These are phyloP conservation scores for Fraxinus pennsylvanica DNA, from an alignment of 257 asterid genomes.

Conservation along the genomic window DNA sequence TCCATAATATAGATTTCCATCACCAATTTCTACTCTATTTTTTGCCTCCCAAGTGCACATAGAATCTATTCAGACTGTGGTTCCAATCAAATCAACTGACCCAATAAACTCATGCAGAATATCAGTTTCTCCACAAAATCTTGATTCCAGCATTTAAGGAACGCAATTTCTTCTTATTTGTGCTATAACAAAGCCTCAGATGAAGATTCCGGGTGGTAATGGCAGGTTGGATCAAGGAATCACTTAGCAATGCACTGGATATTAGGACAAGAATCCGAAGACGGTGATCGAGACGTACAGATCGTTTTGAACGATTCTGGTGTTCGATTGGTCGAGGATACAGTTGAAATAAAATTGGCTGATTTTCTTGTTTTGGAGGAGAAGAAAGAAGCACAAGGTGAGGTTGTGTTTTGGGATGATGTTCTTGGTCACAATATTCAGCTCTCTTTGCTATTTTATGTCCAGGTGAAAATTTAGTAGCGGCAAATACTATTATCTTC, in stretches of 20 bases:
- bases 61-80: slow-evolving; percentile 54
- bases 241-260: slow-evolving; percentile 44
- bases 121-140: slow-evolving; percentile 12
- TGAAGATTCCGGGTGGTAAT: slow-evolving; percentile 52
- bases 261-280: slow-evolving; percentile 5
- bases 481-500: not conserved
- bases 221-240: slow-evolving; percentile 65
- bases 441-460: slow-evolving; percentile 61
- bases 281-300: slow-evolving; percentile 22
- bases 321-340: slow-evolving; percentile 54
- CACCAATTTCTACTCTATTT: not conserved
- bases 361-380: slow-evolving; percentile 46
- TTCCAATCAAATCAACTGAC: slow-evolving; percentile 53
- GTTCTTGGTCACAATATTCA: slow-evolving; percentile 44
- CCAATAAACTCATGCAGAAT: slow-evolving; percentile 39
- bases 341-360: slow-evolving; percentile 29
- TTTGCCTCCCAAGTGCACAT: slow-evolving; percentile 31
- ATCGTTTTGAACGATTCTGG: slow-evolving; percentile 65
- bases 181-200: slow-evolving; percentile 41
- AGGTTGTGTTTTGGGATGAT: slow-evolving; percentile 70
- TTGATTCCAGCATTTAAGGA: slow-evolving; percentile 10
- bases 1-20: slow-evolving; percentile 31
- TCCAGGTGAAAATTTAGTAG: slow-evolving; percentile 49
- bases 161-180: slow-evolving; percentile 43
- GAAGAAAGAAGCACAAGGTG: slow-evolving; percentile 33